Evolutionary conservation across 139 green algal species (phyloP), one percentile per base, ranked within the genome.

Genomic region (Micromonas pusilla): DNA sequence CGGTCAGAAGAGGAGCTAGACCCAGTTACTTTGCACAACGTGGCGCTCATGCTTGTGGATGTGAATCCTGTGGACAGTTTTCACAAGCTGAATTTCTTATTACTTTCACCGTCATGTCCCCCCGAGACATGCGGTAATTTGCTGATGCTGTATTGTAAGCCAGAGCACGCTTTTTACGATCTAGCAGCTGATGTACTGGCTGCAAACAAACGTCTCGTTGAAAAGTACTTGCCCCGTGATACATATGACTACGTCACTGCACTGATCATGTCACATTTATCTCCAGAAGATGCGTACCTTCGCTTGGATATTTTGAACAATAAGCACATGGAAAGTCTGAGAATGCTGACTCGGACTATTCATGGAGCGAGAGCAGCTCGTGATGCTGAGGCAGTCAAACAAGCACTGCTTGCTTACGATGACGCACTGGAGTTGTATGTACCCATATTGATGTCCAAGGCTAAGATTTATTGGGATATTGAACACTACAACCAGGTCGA

Each of bases 21-120:
- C 81, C 89, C 92, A n/a, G 89, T 96, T 20, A 93, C 89, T 5
- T 83, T 97, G 45, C 91, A 97, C 87, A 96, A 97, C 87, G 84
- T 80, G n/a, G 91, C 89, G 19, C 86, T 96, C 6, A 86, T 93
- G 66, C 85, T 88, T 77, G 74, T 83, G 63, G 87, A 92, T 65
- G 78, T 57, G 0, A 87, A 93, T 60, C 85, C 88, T 3, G 85
- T 84, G 6, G 81, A 73, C 21, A 88, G 86, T 21, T 92, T 97
- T 81, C 87, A 89, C n/a, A 96, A 94, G 85, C 89, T 97, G 60
- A 91, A 91, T 60, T 92, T 93, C 83, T 85, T 97, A 81, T 83
- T 97, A 30, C 75, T 86, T 77, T 88, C 82, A 66, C 90, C 90
- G 28, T 88, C 87, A 54, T 93, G 92, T 79, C 92, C 92, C 0